Conservation (phyloP, 331 rosid species). For the Quercus tomentella region DNA sequence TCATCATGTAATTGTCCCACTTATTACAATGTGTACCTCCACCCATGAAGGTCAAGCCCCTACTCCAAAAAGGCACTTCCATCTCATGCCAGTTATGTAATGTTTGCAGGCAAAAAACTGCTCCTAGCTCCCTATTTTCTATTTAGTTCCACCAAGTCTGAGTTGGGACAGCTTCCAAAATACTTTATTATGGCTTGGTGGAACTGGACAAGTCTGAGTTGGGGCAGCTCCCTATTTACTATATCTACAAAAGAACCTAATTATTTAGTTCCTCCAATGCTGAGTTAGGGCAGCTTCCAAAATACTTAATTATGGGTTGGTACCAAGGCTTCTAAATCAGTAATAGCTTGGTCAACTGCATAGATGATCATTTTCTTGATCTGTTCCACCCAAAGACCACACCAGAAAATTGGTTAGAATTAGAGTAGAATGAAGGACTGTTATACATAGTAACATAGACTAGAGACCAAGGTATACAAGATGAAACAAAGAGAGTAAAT, state of each 20-base stretch:
- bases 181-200: too few relatives aligned
- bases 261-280: too few relatives aligned
- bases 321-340: conserved; percentile 33
- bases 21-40: background rate
- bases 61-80: too few relatives aligned
- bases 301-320: conserved; percentile 10
- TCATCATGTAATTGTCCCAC: background rate
- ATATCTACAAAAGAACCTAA: too few relatives aligned
- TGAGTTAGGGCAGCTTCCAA: conserved; percentile 1
- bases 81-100: too few relatives aligned
- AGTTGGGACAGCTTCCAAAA: too few relatives aligned
- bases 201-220: background rate
- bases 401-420: background rate
- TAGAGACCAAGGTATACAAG: background rate
- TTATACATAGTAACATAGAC: background rate
- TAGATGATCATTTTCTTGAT: conserved; percentile 80
- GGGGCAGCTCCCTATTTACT: background rate
- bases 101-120: too few relatives aligned
- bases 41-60: background rate
- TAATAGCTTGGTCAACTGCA: conserved; percentile 55
- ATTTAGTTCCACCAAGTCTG: too few relatives aligned
- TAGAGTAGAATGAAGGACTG: background rate
- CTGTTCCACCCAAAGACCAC: conserved; percentile 44
- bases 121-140: too few relatives aligned
- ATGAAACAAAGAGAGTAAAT: background rate